These are phyloP conservation scores for Xylaria grammica DNA, from an alignment of 495 filamentous ascomycete genomes.

Conservation along the genomic window DNA sequence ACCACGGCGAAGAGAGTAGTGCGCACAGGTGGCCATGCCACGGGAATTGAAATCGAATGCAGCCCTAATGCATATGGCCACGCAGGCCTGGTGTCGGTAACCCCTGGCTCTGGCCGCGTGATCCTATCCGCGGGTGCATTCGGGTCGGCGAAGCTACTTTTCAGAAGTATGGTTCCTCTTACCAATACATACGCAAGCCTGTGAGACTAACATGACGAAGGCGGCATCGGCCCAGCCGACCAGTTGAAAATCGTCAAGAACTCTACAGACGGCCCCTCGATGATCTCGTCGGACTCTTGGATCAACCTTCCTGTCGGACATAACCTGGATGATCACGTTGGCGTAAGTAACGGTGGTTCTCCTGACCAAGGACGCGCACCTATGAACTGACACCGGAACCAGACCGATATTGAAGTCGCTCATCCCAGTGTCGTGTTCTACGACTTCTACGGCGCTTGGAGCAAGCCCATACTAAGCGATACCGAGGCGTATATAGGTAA, in stretches of 20 bases:
- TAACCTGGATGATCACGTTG: slow-evolving; percentile 67
- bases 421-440: slow-evolving; percentile 59
- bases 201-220: slow-evolving; percentile 25
- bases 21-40: slow-evolving; percentile 58
- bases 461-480: slow-evolving; percentile 33
- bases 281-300: slow-evolving; percentile 57
- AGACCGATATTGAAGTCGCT: slow-evolving; percentile 60
- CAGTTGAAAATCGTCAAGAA: slow-evolving; percentile 55
- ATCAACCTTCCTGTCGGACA: slow-evolving; percentile 69
- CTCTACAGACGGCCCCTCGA: slow-evolving; percentile 47
- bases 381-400: neutral
- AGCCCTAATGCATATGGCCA: slow-evolving; percentile 49
- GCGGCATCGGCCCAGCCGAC: slow-evolving; percentile 59
- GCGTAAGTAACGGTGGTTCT: slow-evolving; percentile 34
- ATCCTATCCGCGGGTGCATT: slow-evolving; percentile 67
- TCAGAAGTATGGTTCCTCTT: slow-evolving; percentile 25
- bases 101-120: slow-evolving; percentile 59
- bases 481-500: slow-evolving; percentile 34
- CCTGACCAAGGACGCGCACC: neutral
- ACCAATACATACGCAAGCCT: neutral
- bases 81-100: slow-evolving; percentile 59
- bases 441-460: slow-evolving; percentile 61
- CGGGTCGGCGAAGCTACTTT: slow-evolving; percentile 65
- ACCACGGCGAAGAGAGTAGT: slow-evolving; percentile 64
- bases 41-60: slow-evolving; percentile 64